Evolutionary conservation across 2,329 filamentous ascomycete genomes (phyloP), one percentile per base, ranked within the genome.

Genomic region (Ophiostoma fasciatum): DNA sequence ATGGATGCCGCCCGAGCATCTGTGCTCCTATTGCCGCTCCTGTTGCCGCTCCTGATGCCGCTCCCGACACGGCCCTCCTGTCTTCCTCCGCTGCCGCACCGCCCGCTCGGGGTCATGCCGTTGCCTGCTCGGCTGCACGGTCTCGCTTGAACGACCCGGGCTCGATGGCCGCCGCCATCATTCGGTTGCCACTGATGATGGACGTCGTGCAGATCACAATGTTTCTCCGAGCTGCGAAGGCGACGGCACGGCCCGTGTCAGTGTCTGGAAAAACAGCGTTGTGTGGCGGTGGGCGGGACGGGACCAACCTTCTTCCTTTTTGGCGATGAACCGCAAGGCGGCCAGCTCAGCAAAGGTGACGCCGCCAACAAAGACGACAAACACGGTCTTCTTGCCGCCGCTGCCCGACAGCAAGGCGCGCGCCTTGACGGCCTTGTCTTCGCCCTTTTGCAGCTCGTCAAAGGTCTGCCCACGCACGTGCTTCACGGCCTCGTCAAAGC

Each of bases 341-440:
- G 92, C 85, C 53, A 98, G 88, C 58, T 98, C 90, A 0, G 90
- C 88, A 52, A 92, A 94, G 0, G 85, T 94, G 37, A 98, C 82
- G 2, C 90, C 92, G n/a, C 90, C 90, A 14, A 98, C 63, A 58
- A 96, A 96, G 47, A 96, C 93, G n/a, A 98, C 78, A 51, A 94
- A 82, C 1, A 93, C 79, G 0, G 82, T 88, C 63, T 94, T 93
- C 54, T 76, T 77, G 34, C 73, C 73, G 13, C 71, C 71, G 33
- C 65, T 74, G 1, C 85, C 83, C 31, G 83, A 82, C 27, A 98
- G 63, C 19, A 92, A 71, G 41, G 83, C 78, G 38, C 85, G 69
- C 13, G 88, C 88, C 49, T 88, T 87, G 22, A 88, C 76, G 2
- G 87, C 85, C 54, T 90, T 93, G 51, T 94, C 87, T 50, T 93